Evolutionary conservation across 2,329 filamentous ascomycete species (phyloP).

Genomic region (Rhinocladiella similis): DNA sequence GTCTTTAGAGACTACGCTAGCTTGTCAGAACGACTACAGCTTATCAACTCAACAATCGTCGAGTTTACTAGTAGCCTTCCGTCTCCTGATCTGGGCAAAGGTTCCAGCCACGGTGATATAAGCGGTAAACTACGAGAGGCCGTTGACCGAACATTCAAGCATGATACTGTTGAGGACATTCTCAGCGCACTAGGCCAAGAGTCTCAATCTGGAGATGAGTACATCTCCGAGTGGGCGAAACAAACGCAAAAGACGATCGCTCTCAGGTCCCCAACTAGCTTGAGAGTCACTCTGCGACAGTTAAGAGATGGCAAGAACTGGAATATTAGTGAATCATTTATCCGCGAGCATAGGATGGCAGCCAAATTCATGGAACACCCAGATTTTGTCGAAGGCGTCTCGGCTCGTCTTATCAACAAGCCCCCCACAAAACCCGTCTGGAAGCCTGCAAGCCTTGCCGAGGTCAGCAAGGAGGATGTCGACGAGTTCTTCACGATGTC

Average conservation of each 20-base stretch:
- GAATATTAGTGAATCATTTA: slow-evolving; percentile 82
- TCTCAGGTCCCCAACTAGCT: slow-evolving; percentile 78
- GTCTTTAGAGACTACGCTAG: slow-evolving; percentile 77
- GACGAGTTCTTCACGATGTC: slow-evolving; percentile 68
- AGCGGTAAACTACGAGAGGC: slow-evolving; percentile 70
- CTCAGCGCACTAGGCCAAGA: slow-evolving; percentile 63
- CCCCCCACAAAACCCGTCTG: slow-evolving; percentile 67
- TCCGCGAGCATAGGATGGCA: slow-evolving; percentile 81
- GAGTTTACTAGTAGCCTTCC: slow-evolving; percentile 89
- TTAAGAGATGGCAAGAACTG: slow-evolving; percentile 74
- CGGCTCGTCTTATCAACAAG: slow-evolving; percentile 73
- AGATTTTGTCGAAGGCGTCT: slow-evolving; percentile 92
- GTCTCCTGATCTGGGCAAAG: slow-evolving; percentile 56
- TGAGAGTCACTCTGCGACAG: slow-evolving; percentile 81
- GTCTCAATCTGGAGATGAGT: slow-evolving; percentile 41
- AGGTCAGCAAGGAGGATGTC: slow-evolving; percentile 60
- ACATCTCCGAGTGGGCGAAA: slow-evolving; percentile 71
- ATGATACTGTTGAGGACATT: slow-evolving; percentile 68
- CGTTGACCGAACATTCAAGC: slow-evolving; percentile 80
- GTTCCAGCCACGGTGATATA: slow-evolving; percentile 44
- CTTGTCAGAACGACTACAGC: slow-evolving; percentile 61
- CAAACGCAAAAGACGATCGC: slow-evolving; percentile 74
- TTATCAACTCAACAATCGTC: slow-evolving; percentile 85
- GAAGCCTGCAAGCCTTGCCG: slow-evolving; percentile 72
- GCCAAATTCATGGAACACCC: slow-evolving; percentile 84